These are phyloP conservation scores for Poteriospumella lacustris DNA, from an alignment of 108 stramenopile genomes.

Conservation along the genomic window DNA sequence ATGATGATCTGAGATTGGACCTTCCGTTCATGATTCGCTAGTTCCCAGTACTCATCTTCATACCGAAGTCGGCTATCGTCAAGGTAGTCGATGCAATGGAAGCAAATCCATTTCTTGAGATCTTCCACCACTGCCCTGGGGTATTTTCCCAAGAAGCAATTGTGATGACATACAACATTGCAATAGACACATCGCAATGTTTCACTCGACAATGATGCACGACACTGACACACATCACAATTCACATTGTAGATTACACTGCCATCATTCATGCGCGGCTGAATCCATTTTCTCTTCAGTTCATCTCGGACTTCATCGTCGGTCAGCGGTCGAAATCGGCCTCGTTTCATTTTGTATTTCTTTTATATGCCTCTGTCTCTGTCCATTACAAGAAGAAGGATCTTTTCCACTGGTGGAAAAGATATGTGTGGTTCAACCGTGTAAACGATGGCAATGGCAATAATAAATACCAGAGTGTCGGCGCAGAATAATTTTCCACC, in stretches of 20 bases:
- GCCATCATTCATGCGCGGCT: background rate
- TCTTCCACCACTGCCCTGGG: background rate
- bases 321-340: no score
- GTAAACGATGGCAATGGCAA: no score
- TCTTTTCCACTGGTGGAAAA: no score
- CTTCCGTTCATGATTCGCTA: background rate
- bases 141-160: background rate
- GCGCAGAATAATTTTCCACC: no score
- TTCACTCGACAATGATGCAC: background rate
- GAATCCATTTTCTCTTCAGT: no score
- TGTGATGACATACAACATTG: background rate
- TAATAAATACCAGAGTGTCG: no score
- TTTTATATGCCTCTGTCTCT: no score
- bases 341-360: no score
- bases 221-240: background rate
- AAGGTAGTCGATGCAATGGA: background rate
- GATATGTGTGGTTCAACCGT: no score
- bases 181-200: background rate
- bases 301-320: no score
- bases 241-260: background rate
- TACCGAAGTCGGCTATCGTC: background rate
- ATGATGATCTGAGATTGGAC: background rate
- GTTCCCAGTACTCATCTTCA: background rate
- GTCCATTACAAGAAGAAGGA: no score
- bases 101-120: slow-evolving; percentile 1